phyloP scores from a whole-genome alignment of 257 asterid genomes.

The Solanum pinnatisectum region DNA sequence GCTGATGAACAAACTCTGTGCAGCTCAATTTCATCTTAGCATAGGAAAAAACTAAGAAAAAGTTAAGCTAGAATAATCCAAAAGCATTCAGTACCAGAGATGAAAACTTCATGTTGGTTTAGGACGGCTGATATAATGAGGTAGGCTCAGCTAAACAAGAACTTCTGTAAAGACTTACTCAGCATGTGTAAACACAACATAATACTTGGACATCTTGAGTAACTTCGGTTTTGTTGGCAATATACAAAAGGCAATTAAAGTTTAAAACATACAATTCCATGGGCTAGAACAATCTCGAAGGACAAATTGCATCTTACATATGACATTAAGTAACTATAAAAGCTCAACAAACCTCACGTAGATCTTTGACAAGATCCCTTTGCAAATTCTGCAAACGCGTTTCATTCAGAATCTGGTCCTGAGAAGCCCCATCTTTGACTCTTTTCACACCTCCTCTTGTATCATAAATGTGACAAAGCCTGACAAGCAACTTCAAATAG shows the following conservation, averaged over 20 bases:
- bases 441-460: conserved; percentile 90
- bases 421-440: conserved; percentile 92
- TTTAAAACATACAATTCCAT: not conserved
- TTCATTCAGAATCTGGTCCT: conserved; percentile 85
- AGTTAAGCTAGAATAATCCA: not conserved
- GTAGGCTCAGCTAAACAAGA: not conserved
- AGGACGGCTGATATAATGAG: not conserved
- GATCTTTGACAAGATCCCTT: conserved; percentile 69
- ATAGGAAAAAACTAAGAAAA: not conserved
- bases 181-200: not conserved
- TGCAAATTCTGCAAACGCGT: conserved; percentile 81
- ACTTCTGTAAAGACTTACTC: not conserved
- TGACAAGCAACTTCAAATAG: conserved; percentile 75
- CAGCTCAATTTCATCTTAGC: not conserved
- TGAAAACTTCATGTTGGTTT: not conserved
- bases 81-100: not conserved
- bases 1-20: not conserved
- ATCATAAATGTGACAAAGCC: conserved; percentile 83
- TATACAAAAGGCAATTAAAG: not conserved
- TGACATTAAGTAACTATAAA: not conserved
- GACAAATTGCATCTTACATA: not conserved
- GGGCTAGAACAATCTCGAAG: not conserved
- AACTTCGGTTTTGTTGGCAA: not conserved
- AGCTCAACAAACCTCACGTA: conserved; percentile 56
- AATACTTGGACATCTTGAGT: not conserved